Base-by-base conservation (phyloP, 768 basidiomycete genomes). In the Panaeolus papilionaceus region DNA sequence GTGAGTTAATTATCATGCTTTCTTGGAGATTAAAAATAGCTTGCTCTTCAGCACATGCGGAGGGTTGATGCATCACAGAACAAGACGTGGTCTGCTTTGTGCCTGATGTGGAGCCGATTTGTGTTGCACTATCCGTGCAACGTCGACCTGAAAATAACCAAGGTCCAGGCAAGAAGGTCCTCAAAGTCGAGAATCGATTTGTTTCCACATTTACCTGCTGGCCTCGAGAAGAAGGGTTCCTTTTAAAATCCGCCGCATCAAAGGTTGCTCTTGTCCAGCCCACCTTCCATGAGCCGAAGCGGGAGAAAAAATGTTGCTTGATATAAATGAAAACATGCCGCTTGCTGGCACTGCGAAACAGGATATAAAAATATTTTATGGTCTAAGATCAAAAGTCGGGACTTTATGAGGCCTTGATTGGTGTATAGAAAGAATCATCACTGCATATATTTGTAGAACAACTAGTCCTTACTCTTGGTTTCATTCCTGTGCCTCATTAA, bases 391-490 rank as follows among this genome's bases (percentile, higher is more conserved):
- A 51, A 47, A 51, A 20, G 14, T 26, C 20, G 12, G 10, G 7
- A 11, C 26, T 12, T 26, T 20, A 51, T 58, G 6, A 8, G 54
- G 20, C 23, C 14, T 26, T 11, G 49, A 51, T 20, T 45, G 44
- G 42, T 16, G 12, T 0, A 9, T 8, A 33, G 14, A 28, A 28
- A 37, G 26, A 33, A 33, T 58, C 14, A 37, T 58, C 54, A 16
- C 14, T 33, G 11, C 47, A 49, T 26, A 26, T 58, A 33, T 58
- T 58, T 58, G 54, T 58, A 28, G 54, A 58, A 58, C 54, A 58
- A 12, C 4, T 33, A 37, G 16, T 6, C 54, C 28, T 16, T 4
- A 58, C 54, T 51, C 20, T 20, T 37, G 54, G 54, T 58, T 58
- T 58, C 28, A 58, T 58, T 58, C 33, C 26, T 33, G 26, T 28